Evolutionary conservation across 805 yeast genomes (phyloP), one percentile per base, ranked within the genome.

Genomic region (Nakazawaea wyomingensis): DNA sequence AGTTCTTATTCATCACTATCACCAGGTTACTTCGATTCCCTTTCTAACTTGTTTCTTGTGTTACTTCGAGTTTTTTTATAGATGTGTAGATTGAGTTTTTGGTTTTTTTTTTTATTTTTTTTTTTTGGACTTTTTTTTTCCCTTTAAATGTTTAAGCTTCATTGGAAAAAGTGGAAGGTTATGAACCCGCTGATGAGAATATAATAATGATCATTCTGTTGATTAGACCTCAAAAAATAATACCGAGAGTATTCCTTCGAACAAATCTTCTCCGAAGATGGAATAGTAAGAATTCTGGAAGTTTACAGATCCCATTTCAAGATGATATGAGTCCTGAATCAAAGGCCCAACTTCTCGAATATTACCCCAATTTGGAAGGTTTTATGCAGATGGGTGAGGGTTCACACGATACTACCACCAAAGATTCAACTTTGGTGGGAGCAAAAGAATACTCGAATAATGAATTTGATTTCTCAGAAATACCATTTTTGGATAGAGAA

Each of bases 381-480:
- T 62, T 60, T 34, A 54, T 53, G 39, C 54, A 48, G 31, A 39
- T 37, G 0, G 41, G 43, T 1, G 41, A 19, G n/a, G n/a, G n/a
- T n/a, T n/a, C n/a, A n/a, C n/a, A n/a, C n/a, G n/a, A n/a, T n/a
- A n/a, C n/a, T n/a, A n/a, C n/a, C n/a, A n/a, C n/a, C n/a, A n/a
- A n/a, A n/a, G n/a, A n/a, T n/a, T n/a, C n/a, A n/a, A n/a, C n/a
- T n/a, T n/a, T n/a, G n/a, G n/a, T n/a, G n/a, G n/a, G n/a, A n/a
- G n/a, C n/a, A n/a, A n/a, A n/a, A n/a, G n/a, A n/a, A n/a, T n/a
- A n/a, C n/a, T n/a, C n/a, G n/a, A n/a, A n/a, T n/a, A 57, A 55
- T 34, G 53, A 49, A 2, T 57, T 44, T 41, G 63, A 61, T 27
- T 41, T 55, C 9, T 55, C 59, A 3, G 51, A 54, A 17, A 45